Base-by-base conservation (phyloP, 2,329 filamentous ascomycete species). In the Fusarium continuum region DNA sequence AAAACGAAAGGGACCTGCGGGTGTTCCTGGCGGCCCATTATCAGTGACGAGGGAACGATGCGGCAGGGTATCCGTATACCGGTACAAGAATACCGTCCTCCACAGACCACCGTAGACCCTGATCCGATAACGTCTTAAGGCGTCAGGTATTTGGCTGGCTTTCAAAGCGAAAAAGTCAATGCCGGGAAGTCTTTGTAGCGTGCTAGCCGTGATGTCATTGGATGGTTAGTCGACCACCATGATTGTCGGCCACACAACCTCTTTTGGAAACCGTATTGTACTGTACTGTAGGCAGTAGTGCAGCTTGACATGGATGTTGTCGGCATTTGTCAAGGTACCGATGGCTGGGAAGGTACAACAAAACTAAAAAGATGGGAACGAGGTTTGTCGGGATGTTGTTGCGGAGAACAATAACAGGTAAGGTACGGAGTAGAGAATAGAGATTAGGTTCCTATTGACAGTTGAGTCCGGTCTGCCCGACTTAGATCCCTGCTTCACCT, bases 21-120 rank as follows among this genome's bases (percentile, higher is more conserved):
- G 36, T 65, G 63, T 65, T 66, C 63, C 63, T 65, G 62, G 51
- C 46, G 20, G 53, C 39, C 49, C 35, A 39, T 47, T 52, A 45
- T 52, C 44, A 56, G 35, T 44, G 31, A 7, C 25, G 29, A 39
- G 31, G 23, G 32, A 35, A 61, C 46, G 20, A 20, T 32, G 35
- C 22, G 20, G 20, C 6, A 49, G 26, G 19, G 17, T 41, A 48
- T 40, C 32, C 17, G 32, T 40, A 31, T 38, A 41, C 19, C 35
- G 16, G 25, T 49, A 40, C 23, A 43, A 31, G 10, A 31, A 38
- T 35, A 46, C 39, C 48, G 43, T 51, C 45, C 31, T 39, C 20
- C 29, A 22, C 28, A 46, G 31, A 23, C 39, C 38, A 29, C 8
- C 25, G 16, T 51, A 29, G 41, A 48, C 57, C 52, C 44, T 66